Base-by-base conservation (phyloP, 2,329 filamentous ascomycete species). In the Elsinoe batatas region DNA sequence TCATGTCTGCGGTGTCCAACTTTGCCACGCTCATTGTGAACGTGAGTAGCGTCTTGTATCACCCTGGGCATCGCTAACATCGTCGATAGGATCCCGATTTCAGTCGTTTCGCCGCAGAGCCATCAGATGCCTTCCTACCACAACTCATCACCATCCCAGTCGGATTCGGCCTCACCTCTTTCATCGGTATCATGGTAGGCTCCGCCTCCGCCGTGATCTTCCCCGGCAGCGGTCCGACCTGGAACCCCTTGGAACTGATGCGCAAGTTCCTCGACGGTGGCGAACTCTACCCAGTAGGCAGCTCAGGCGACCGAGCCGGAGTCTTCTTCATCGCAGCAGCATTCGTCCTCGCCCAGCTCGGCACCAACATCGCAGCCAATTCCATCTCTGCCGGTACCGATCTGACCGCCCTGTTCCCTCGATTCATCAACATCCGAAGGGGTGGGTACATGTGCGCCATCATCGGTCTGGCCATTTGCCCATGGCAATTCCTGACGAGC, bases 1-100 rank as follows among this genome's bases (percentile, higher is more conserved):
- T 95, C 71, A 95, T 95, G 89, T 84, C 80, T 20, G 84, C 87
- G 3, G 90, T 96, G 61, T 87, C 88, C 63, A 95, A 95, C 72
- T 95, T 95, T 65, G 87, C 89, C 1, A 89, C 90, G 0, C 77
- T 95, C 33, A 93, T 95, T 62, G 74, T 79, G 61, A 80, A 94
- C 68, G 84, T 88, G 10, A 42, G 38, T 5, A 18, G 37, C 3
- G 8, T 3, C 3, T 15, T 10, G 12, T 42, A 17, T 3, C 8
- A 15, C 3, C 17, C 15, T 18, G 18, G 12, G 6, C 3, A 17
- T n/a, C 37, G 37, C 37, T 42, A 18, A 42, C 8, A n/a, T n/a
- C 8, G 53, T 43, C 17, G 56, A 20, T 53, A 58, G 53, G 46
- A 56, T 33, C 55, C 87, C 0, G 89, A 95, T 65, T 95, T 95